phyloP scores from a whole-genome alignment of 2,329 filamentous ascomycete genomes.

The Phaeosphaeria sp. region DNA sequence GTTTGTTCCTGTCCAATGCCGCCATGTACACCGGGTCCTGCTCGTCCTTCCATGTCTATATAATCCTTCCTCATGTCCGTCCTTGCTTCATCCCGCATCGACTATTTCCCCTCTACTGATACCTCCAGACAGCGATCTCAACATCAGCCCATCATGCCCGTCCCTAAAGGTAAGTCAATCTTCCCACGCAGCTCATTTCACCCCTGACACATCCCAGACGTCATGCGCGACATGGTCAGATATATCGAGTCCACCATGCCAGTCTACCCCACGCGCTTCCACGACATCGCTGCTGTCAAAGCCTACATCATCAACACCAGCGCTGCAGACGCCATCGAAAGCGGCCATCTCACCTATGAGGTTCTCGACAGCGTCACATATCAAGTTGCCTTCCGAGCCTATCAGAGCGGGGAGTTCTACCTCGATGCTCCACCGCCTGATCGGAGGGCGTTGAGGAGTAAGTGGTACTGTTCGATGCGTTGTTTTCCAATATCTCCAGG shows the following conservation, averaged over 20 bases:
- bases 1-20: background rate
- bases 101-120: background rate
- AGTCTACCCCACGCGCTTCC: background rate
- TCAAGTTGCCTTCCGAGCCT: conserved; percentile 13
- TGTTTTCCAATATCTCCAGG: background rate
- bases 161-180: background rate
- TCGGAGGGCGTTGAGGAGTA: no score
- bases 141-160: background rate
- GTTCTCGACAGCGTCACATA: conserved; percentile 12
- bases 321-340: background rate
- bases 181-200: background rate
- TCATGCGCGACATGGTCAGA: background rate
- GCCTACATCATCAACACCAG: background rate
- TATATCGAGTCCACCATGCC: background rate
- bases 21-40: background rate
- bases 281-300: background rate
- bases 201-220: background rate
- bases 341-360: background rate
- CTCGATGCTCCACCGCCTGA: background rate
- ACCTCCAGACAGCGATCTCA: background rate
- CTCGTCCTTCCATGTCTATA: background rate
- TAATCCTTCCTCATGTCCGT: background rate
- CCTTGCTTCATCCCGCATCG: background rate
- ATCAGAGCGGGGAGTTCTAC: conserved; percentile 14
- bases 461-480: background rate